These are phyloP conservation scores for Posidonia australis DNA, from an alignment of 106 monocot species.

Conservation along the genomic window DNA sequence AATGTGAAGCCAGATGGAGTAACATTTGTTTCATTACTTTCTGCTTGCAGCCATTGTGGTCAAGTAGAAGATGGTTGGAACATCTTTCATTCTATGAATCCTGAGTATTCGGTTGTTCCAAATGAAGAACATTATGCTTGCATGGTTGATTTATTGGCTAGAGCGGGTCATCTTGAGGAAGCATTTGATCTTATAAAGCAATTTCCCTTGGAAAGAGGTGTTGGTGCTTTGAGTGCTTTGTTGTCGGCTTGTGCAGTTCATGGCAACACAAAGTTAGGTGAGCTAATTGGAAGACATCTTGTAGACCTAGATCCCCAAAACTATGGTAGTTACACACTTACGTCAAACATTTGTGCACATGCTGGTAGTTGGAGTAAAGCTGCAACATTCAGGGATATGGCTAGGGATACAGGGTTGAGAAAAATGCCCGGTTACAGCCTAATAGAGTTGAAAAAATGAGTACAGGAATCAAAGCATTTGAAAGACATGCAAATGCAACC, in stretches of 20 bases:
- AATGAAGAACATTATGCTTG: slow-evolving; percentile 44
- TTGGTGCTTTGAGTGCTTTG: slow-evolving; percentile 31
- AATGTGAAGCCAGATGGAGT: slow-evolving; percentile 33
- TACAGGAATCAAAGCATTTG: too few species aligned
- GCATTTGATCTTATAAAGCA: slow-evolving; percentile 31
- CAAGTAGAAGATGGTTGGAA: slow-evolving; percentile 44
- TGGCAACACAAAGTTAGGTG: slow-evolving; percentile 35
- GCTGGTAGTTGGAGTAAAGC: slow-evolving; percentile 36
- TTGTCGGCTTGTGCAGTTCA: slow-evolving; percentile 46
- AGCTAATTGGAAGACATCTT: slow-evolving; percentile 28
- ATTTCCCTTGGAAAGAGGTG: slow-evolving; percentile 19
- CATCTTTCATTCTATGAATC: slow-evolving; percentile 35
- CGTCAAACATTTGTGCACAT: slow-evolving; percentile 36
- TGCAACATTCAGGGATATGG: slow-evolving; percentile 20
- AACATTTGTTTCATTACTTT: slow-evolving; percentile 42
- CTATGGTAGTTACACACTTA: slow-evolving; percentile 26
- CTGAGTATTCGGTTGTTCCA: slow-evolving; percentile 20
- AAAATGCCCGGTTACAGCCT: slow-evolving; percentile 38
- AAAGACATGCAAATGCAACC: too few species aligned
- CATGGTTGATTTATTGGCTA: slow-evolving; percentile 52
- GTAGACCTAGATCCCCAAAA: slow-evolving; percentile 30
- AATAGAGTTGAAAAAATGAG: not conserved
- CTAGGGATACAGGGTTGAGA: slow-evolving; percentile 21
- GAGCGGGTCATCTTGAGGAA: slow-evolving; percentile 45
- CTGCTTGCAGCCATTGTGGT: slow-evolving; percentile 57